Evolutionary conservation across 768 basidiomycete genomes (phyloP), one percentile per base, ranked within the genome.

Genomic region (Lentinus tigrinus): DNA sequence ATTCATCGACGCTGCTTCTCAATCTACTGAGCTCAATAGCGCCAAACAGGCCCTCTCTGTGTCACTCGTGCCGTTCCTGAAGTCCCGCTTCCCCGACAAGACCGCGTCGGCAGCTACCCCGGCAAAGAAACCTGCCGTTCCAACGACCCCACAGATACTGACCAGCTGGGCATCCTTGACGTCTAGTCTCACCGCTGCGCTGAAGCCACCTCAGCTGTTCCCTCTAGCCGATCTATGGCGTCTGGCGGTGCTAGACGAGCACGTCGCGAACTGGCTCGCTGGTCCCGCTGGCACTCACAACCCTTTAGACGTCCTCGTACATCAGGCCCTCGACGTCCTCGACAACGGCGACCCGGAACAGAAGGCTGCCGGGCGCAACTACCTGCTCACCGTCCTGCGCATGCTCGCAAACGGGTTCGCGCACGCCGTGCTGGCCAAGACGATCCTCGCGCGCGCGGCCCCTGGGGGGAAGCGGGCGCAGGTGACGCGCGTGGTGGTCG

Each of bases 201-300:
- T 95, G 1, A 77, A 82, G 0, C 54, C 77, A 0, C 76, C 78
- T 9, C 75, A 82, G 38, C 76, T 93, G 28, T 96, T 95, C 75
- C 93, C 94, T 0, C 68, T 95, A 4, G 80, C 86, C 11, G 94
- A 96, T 67, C 77, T 95, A 62, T 91, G 92, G 88, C 79, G 93
- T 1, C 77, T 95, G 10, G 88, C 87, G 0, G 69, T 91, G 17
- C 80, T 95, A 21, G 87, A 92, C 69, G 75, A 80, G 0, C 67
- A 77, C 1, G 81, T 85, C 17, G 78, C 81, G 0, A 68, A 71
- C 0, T 89, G 83, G 85, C 73, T 69, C 37, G 73, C 80, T 6
- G 42, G 65, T 8, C 44, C 52, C 0, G 67, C 69, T 16, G 62
- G 65, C 11, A 57, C 56, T 3, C 66, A 65, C 5, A 77, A 82